These are phyloP conservation scores for Dillenia turbinata DNA, from an alignment of 164 flowering plant species.

Conservation along the genomic window DNA sequence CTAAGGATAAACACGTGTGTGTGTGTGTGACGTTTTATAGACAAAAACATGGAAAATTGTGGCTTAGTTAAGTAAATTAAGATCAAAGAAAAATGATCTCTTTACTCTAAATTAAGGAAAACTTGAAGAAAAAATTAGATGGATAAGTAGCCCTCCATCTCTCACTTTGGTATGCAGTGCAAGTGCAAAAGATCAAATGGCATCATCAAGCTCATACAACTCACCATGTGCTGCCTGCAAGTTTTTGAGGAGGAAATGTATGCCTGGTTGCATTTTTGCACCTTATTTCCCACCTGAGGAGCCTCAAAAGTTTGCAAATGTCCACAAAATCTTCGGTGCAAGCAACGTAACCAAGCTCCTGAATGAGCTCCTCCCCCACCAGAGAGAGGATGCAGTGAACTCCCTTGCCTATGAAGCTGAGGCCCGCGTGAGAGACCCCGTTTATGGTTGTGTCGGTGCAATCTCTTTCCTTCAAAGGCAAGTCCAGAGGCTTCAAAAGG, in stretches of 20 bases:
- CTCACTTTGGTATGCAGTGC: conserved; percentile 1
- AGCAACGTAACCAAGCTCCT: conserved; percentile 78
- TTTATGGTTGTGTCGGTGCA: conserved; percentile 74
- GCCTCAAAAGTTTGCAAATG: conserved; percentile 68
- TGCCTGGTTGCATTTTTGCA: conserved; percentile 69
- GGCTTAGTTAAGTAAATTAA: no score
- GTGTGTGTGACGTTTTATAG: no score
- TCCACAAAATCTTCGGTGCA: conserved; percentile 76
- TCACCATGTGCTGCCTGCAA: conserved; percentile 91
- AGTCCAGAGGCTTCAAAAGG: conserved; percentile 61
- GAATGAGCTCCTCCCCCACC: conserved; percentile 66
- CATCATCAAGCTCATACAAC: conserved; percentile 58
- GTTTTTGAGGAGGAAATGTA: conserved; percentile 68
- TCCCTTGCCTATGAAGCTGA: conserved; percentile 76
- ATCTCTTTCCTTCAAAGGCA: conserved; percentile 67
- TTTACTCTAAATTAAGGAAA: background rate
- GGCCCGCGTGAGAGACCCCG: conserved; percentile 67
- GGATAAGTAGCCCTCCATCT: conserved; percentile 1
- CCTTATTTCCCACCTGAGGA: conserved; percentile 78
- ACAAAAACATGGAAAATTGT: no score
- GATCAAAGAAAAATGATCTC: no score
- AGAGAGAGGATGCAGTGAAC: conserved; percentile 73
- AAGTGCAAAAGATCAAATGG: conserved; percentile 19
- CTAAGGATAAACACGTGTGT: no score
- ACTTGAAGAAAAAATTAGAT: background rate